Conservation (phyloP, 257 asterid species). For the Handroanthus guayacan region DNA sequence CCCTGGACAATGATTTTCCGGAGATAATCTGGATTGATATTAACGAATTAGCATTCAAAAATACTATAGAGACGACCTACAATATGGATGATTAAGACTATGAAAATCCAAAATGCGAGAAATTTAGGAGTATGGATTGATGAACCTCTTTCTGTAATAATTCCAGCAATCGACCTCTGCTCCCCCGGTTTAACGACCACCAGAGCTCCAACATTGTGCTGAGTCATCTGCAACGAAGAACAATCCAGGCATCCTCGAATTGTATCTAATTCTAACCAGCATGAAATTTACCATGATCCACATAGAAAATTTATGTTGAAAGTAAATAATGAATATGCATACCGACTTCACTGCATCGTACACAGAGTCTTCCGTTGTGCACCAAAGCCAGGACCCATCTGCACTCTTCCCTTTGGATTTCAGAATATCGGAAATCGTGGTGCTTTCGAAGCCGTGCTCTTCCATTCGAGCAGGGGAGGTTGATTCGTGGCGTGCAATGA, state of each 20-base stretch:
- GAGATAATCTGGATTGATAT: conserved; percentile 72
- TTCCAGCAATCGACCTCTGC: conserved; percentile 81
- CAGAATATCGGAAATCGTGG: conserved; percentile 78
- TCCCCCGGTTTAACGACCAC: conserved; percentile 96
- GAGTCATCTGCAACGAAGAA: conserved; percentile 79
- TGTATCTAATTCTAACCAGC: background rate
- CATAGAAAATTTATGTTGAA: background rate
- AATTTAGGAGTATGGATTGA: conserved; percentile 22
- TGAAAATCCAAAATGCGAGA: background rate
- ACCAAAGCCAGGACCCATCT: conserved; percentile 99
- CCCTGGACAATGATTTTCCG: conserved; percentile 96
- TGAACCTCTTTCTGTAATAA: conserved; percentile 70
- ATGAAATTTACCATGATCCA: background rate
- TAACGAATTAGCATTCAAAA: conserved; percentile 19
- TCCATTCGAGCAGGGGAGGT: conserved; percentile 84
- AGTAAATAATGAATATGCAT: conserved; percentile 33
- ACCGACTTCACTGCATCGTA: conserved; percentile 98
- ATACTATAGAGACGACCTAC: background rate
- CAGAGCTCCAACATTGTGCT: conserved; percentile 97
- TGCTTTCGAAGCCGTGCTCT: conserved; percentile 97
- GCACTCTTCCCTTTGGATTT: conserved; percentile 80
- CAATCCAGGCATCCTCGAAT: background rate
- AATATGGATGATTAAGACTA: background rate
- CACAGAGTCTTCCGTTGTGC: conserved; percentile 91
- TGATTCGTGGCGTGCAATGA: conserved; percentile 63